Base-by-base conservation (phyloP, 306 rosid genomes). In the Mimosa bimucronata region DNA sequence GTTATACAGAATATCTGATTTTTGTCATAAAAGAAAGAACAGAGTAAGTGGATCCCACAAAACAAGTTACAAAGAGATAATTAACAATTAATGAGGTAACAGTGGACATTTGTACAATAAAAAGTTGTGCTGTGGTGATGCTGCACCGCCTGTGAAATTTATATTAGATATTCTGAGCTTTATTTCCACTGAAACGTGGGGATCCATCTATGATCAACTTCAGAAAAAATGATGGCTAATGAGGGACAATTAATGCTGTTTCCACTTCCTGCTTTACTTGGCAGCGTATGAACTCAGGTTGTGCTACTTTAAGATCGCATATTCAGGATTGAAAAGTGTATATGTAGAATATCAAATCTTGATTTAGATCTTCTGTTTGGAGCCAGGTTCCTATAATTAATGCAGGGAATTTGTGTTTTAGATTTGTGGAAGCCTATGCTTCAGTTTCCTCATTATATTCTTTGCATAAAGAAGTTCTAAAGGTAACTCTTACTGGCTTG, bases 361-460 rank as follows among this genome's bases (percentile, higher is more conserved):
- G 74, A 30, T 71, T 19, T 50, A 28, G 66, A 38, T 70, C 48
- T 68, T 30, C 45, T 37, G 15, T 38, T 71, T 12, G 48, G 26
- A 64, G 34, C 6, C 30, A 62, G 48, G 40, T 52, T 70, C 74
- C 53, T 29, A 12, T 14, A 48, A 14, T 68, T 18, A 19, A 52
- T 19, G 41, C 45, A 75, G 42, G n/a, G 13, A 73, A 65, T 66
- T 73, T 34, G 69, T 26, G 31, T 37, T 46, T 75, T 61, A 21
- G 66, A 50, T 52, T 68, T 34, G 61, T 41, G 66, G 60, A 66
- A 34, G 45, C 70, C 30, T 77, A 29, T 48, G 74, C 45, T 74
- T 82, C 69, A 8, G 71, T 40, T 9, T 14, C 44, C 28, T 12
- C 7, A 77, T 77, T 82, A 13, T n/a, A 71, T 71, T 77, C 55